These are phyloP conservation scores for Silene uniflora DNA, from an alignment of 148 eudicot species.

Conservation along the genomic window DNA sequence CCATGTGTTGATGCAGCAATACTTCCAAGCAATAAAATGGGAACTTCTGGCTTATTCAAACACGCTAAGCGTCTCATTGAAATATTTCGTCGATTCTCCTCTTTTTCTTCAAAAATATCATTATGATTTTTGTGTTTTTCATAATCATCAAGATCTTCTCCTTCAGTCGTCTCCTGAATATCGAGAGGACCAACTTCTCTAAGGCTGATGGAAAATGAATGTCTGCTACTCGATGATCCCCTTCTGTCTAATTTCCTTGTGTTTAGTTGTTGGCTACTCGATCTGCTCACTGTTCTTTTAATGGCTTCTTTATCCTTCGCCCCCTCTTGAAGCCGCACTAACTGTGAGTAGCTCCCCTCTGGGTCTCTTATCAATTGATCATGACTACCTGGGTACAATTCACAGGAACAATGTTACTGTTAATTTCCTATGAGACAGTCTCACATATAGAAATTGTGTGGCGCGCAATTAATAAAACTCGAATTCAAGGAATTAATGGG, in stretches of 20 bases:
- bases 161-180: slow-evolving; percentile 32
- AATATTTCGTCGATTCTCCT: slow-evolving; percentile 26
- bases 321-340: slow-evolving; percentile 63
- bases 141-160: not conserved
- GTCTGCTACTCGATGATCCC: slow-evolving; percentile 52
- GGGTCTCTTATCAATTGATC: slow-evolving; percentile 52
- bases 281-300: slow-evolving; percentile 33
- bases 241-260: slow-evolving; percentile 36
- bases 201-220: slow-evolving; percentile 32
- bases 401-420: not conserved
- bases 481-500: too few relatives aligned
- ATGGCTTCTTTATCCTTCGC: slow-evolving; percentile 34
- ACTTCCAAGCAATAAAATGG: slow-evolving; percentile 52
- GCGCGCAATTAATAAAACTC: too few relatives aligned
- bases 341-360: slow-evolving; percentile 76
- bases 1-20: slow-evolving; percentile 62
- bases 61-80: slow-evolving; percentile 45
- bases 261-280: slow-evolving; percentile 36
- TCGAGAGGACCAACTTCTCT: slow-evolving; percentile 32
- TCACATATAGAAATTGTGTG: not conserved
- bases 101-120: slow-evolving; percentile 10
- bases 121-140: not conserved
- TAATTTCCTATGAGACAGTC: not conserved
- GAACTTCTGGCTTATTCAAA: slow-evolving; percentile 69
- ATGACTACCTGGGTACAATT: slow-evolving; percentile 48